Evolutionary conservation across 805 yeast species (phyloP), one percentile per base, ranked within the genome.

Genomic region (Hanseniaspora vineae): DNA sequence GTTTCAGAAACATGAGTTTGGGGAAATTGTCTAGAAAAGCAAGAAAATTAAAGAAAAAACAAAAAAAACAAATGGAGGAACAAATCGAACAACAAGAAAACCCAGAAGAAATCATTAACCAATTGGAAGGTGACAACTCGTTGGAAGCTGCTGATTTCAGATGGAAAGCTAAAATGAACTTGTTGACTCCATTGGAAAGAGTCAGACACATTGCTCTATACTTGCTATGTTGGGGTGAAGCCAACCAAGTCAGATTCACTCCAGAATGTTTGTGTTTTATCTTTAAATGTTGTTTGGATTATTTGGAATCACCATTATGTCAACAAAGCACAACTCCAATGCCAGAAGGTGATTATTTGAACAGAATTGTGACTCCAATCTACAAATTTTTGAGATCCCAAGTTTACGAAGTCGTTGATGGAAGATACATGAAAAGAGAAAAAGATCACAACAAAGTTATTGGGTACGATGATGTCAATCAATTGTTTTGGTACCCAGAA

Each of bases 401-500:
- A 66, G 89, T 83, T 48, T 84, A 82, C 58, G 92, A 84, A 67
- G 77, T 83, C 56, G 75, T 76, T 52, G 87, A 84, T 56, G 92
- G 92, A 51, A 80, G 87, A 67, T 84, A 76, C 57, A 81, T 84
- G 51, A 84, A 84, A 66, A 81, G 95, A 70, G 92, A 84, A 71
- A 80, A 71, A 62, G 95, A 84, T 65, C 95, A 84, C 67, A 81
- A 81, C 68, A 71, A 78, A 54, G 71, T 84, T 53, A 76, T 84
- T 59, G 94, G 98, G 66, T 92, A 92, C 66, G 99, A 92, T 72
- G 99, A 92, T 73, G 95, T 92, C 51, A 92, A 92, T 68, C 99
- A 92, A 74, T 76, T 92, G 58, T 92, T 94, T 71, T 92, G 99
- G 99, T 92, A 94, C 69, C 97, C 97, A 44, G 97, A 94, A 70